These are phyloP conservation scores for Echinosophora koreensis DNA, from an alignment of 306 rosid genomes.

Conservation along the genomic window DNA sequence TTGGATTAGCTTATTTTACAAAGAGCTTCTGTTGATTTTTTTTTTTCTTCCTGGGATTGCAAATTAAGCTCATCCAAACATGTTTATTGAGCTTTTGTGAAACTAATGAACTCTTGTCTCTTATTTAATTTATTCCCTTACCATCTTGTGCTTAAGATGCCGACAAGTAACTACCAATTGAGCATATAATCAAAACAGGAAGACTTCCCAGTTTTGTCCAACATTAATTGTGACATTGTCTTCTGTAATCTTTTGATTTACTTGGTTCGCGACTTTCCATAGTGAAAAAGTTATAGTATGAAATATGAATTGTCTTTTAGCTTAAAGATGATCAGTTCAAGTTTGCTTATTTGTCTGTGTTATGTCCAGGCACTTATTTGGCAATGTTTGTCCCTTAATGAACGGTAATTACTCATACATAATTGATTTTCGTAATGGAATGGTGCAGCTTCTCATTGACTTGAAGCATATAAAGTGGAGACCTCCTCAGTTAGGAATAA, in stretches of 20 bases:
- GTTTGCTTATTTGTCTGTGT: conserved; percentile 20
- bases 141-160: not conserved
- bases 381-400: conserved; percentile 27
- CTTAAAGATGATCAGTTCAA: conserved; percentile 4
- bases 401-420: not conserved
- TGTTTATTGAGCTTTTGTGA: not conserved
- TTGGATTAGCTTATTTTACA: conserved; percentile 12
- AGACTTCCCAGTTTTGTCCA: conserved; percentile 18
- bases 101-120: conserved; percentile 18
- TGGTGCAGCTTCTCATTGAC: conserved; percentile 61
- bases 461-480: conserved; percentile 76
- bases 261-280: not conserved
- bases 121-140: not conserved
- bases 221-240: not conserved
- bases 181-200: not conserved
- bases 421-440: conserved; percentile 35
- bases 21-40: too few relatives aligned
- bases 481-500: conserved; percentile 68
- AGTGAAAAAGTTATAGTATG: conserved; percentile 1
- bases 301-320: conserved; percentile 32
- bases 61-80: not conserved
- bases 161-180: not conserved
- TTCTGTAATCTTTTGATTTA: conserved; percentile 8
- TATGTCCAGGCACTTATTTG: conserved; percentile 14
- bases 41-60: not conserved